These are phyloP conservation scores for Exophiala viscosa DNA, from an alignment of 2,329 filamentous ascomycete species.

Conservation along the genomic window DNA sequence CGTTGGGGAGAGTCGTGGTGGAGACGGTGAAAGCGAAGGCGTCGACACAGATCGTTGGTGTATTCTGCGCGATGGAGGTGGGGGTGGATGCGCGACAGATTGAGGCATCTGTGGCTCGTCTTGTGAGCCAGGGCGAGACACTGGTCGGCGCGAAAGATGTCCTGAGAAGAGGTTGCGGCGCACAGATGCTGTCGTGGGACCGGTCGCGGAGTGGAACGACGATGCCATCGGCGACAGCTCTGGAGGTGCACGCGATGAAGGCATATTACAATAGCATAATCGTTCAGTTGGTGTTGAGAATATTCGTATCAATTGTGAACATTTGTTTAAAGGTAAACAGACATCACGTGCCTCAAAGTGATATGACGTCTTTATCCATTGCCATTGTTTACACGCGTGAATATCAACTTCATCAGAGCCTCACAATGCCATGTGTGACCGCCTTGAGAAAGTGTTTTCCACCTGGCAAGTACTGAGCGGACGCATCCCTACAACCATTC, in stretches of 20 bases:
- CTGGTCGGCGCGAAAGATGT: slow-evolving; percentile 42
- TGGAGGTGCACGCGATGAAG: slow-evolving; percentile 4
- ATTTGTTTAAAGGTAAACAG: too few relatives aligned
- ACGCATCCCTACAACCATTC: too few relatives aligned
- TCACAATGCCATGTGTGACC: too few relatives aligned
- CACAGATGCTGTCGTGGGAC: slow-evolving; percentile 31
- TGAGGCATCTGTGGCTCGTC: background rate
- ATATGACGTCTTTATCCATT: too few relatives aligned
- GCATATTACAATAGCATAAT: too few relatives aligned
- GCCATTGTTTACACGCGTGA: too few relatives aligned
- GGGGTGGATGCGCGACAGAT: background rate
- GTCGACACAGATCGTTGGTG: slow-evolving; percentile 20
- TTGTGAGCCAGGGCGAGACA: slow-evolving; percentile 20
- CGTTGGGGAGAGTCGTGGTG: slow-evolving; percentile 13
- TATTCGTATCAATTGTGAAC: too few relatives aligned
- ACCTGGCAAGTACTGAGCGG: too few relatives aligned
- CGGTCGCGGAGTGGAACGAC: slow-evolving; percentile 4
- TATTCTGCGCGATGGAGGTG: background rate
- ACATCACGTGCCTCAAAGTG: too few relatives aligned
- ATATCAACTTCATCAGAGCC: background rate
- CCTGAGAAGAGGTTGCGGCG: slow-evolving; percentile 45
- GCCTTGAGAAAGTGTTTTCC: too few relatives aligned
- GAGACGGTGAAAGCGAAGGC: slow-evolving; percentile 20
- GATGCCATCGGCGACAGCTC: slow-evolving; percentile 8
- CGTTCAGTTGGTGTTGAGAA: too few relatives aligned